Conservation (phyloP, 2,329 filamentous ascomycete species). For the Didymosphaeria variabile region DNA sequence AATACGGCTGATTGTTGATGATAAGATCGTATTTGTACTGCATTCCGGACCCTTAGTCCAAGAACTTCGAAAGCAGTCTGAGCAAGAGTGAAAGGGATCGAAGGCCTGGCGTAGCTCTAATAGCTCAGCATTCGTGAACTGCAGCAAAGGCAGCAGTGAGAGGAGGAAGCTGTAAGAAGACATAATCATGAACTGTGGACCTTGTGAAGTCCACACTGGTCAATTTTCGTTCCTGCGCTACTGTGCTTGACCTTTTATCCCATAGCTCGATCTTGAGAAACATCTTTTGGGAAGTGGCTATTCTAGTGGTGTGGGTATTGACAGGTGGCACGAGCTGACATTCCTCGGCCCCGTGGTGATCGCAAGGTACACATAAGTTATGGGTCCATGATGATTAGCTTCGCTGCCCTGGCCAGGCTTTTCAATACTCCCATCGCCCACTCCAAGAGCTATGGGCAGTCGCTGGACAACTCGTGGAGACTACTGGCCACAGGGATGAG, state of each 20-base stretch:
- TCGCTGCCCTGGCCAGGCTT: not conserved
- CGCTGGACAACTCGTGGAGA: not conserved
- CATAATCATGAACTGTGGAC: not conserved
- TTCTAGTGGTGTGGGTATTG: not conserved
- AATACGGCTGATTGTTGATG: conserved; percentile 22
- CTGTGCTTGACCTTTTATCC: not conserved
- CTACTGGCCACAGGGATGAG: not conserved
- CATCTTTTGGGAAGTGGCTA: conserved; percentile 3
- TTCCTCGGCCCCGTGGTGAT: not conserved
- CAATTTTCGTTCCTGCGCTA: not conserved
- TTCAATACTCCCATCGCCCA: not conserved
- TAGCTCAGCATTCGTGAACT: conserved; percentile 13
- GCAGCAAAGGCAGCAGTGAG: conserved; percentile 14
- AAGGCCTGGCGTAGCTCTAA: conserved; percentile 16
- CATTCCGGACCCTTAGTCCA: conserved; percentile 30
- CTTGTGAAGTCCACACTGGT: not conserved
- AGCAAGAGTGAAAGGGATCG: conserved; percentile 21
- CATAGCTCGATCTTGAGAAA: not conserved
- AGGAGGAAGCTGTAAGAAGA: not conserved
- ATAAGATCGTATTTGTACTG: conserved; percentile 17
- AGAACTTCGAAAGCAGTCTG: conserved; percentile 21
- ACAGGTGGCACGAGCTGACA: conserved; percentile 1
- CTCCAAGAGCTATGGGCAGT: not conserved
- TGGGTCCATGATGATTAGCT: not conserved
- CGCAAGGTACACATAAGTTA: not conserved